Conservation (phyloP, 345 rosid species). For the Aurinia saxatilis region DNA sequence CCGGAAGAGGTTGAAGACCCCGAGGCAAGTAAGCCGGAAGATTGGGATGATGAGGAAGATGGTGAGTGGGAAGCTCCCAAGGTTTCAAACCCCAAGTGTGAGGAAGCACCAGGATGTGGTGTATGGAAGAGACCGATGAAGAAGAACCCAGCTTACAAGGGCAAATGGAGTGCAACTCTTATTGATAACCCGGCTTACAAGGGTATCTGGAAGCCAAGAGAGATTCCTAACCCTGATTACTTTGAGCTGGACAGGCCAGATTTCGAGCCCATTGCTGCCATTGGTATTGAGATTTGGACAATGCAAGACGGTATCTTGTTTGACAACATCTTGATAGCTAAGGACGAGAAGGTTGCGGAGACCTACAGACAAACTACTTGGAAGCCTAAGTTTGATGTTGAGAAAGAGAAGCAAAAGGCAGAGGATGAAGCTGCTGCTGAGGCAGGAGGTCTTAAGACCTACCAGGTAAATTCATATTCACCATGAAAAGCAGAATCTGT, state of each 20-base stretch:
- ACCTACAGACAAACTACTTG: slow-evolving; percentile 35
- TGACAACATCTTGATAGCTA: slow-evolving; percentile 61
- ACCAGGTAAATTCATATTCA: slow-evolving; percentile 26
- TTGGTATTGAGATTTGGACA: slow-evolving; percentile 90
- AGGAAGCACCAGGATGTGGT: slow-evolving; percentile 68
- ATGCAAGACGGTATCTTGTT: slow-evolving; percentile 85
- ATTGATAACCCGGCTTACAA: slow-evolving; percentile 76
- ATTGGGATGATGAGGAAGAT: slow-evolving; percentile 92
- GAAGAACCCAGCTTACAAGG: slow-evolving; percentile 73
- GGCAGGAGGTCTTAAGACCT: slow-evolving; percentile 31
- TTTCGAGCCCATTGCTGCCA: slow-evolving; percentile 70
- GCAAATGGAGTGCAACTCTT: slow-evolving; percentile 66
- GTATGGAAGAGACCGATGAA: slow-evolving; percentile 73
- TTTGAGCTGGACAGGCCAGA: slow-evolving; percentile 66
- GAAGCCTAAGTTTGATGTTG: slow-evolving; percentile 60
- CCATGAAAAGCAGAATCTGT: not conserved
- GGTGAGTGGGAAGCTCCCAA: slow-evolving; percentile 86
- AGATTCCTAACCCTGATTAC: slow-evolving; percentile 67
- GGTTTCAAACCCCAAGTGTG: slow-evolving; percentile 65
- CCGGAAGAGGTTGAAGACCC: slow-evolving; percentile 83
- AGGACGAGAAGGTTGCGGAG: slow-evolving; percentile 53
- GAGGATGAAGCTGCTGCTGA: slow-evolving; percentile 47
- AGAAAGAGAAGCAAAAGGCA: slow-evolving; percentile 64
- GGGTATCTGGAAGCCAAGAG: slow-evolving; percentile 78
- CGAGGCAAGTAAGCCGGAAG: slow-evolving; percentile 74